Percentiles rank a stretch among this genome's conserved stretches.
phyloP scores from a whole-genome alignment of 1,139 yeast genomes.

The Blastobotrys ciferrii region DNA sequence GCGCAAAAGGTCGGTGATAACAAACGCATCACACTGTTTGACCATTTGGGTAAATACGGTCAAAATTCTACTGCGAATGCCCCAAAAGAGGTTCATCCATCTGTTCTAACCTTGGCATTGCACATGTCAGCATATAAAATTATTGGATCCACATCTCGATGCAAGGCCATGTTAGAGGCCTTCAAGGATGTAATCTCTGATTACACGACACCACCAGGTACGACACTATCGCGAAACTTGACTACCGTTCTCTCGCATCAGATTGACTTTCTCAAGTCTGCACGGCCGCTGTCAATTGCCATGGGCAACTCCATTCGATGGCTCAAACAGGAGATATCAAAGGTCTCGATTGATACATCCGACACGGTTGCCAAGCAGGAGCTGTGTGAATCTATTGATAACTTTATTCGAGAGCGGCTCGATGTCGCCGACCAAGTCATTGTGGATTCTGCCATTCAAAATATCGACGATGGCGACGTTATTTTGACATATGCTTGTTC shows the following conservation, averaged over 20 bases:
- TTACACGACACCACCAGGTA: conserved; percentile 81
- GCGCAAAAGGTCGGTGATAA: conserved; percentile 6
- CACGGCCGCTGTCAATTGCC: conserved; percentile 86
- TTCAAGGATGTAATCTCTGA: conserved; percentile 78
- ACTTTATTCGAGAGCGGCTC: conserved; percentile 79
- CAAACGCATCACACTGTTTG: conserved; percentile 54
- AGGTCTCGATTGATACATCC: conserved; percentile 60
- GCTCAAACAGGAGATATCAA: conserved; percentile 91
- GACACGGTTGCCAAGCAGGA: conserved; percentile 73
- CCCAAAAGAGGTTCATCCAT: conserved; percentile 77
- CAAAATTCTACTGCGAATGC: conserved; percentile 33
- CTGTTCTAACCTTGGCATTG: conserved; percentile 72
- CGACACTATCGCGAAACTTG: conserved; percentile 82
- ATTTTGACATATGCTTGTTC: conserved; percentile 88
- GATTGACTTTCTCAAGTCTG: conserved; percentile 86
- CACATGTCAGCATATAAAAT: conserved; percentile 80
- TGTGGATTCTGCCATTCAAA: conserved; percentile 74
- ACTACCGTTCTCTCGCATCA: conserved; percentile 91
- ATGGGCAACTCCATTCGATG: conserved; percentile 99
- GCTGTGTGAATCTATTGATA: conserved; percentile 68
- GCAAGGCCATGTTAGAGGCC: conserved; percentile 79
- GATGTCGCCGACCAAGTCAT: conserved; percentile 82
- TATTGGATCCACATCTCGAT: conserved; percentile 87
- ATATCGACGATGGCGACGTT: conserved; percentile 73
- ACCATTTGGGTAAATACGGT: conserved; percentile 70